Percentiles rank a stretch among this genome's conserved stretches.
Evolutionary conservation across 768 basidiomycete species (phyloP).

Genomic region (Pulveroboletus frians): DNA sequence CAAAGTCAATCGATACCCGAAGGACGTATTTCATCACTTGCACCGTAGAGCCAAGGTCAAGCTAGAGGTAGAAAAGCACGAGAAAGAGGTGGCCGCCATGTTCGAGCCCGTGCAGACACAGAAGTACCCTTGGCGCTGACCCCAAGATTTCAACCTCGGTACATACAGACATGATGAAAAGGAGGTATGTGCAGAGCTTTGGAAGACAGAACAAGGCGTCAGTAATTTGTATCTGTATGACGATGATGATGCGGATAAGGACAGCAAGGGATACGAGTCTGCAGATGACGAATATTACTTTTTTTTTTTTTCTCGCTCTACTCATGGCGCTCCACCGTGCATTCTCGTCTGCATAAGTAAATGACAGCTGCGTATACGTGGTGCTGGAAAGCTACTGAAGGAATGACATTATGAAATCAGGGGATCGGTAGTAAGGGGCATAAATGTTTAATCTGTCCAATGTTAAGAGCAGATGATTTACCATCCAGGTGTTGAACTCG

Average conservation of each 20-base stretch:
- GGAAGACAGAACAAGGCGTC: constrained; percentile 15
- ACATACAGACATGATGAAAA: constrained; percentile 47
- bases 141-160: constrained; percentile 76
- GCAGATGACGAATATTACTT: not conserved
- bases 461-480: too few species aligned
- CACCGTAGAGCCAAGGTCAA: constrained; percentile 58
- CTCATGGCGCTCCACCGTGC: too few species aligned
- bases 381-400: too few species aligned
- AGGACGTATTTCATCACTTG: too few species aligned
- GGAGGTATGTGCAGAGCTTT: constrained; percentile 25
- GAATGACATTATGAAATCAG: too few species aligned
- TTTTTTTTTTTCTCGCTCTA: too few species aligned
- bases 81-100: constrained; percentile 80
- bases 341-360: too few species aligned
- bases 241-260: constrained; percentile 17
- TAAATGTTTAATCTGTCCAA: too few species aligned
- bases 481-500: too few species aligned
- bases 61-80: constrained; percentile 76
- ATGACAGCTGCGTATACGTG: too few species aligned
- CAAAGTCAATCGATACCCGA: too few species aligned
- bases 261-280: not conserved
- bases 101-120: constrained; percentile 76
- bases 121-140: constrained; percentile 93
- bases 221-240: constrained; percentile 16
- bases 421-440: too few species aligned